Base-by-base conservation (phyloP, 2,329 filamentous ascomycete genomes). In the Phaeoacremonium minimum region DNA sequence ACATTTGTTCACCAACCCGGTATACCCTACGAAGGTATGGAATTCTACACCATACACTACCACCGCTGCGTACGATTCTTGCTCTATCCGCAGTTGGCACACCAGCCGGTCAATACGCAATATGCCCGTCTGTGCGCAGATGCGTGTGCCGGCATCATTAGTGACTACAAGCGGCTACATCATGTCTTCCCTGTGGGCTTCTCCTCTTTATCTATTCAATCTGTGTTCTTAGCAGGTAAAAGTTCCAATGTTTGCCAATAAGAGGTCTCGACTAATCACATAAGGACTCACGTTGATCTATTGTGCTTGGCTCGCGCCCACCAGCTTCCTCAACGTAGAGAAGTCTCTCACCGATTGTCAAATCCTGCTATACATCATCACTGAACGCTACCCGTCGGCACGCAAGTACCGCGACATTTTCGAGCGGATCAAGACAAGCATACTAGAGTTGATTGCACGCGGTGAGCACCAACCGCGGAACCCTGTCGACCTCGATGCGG, bases 351-450 rank as follows among this genome's bases (percentile, higher is more conserved):
- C 46, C 5, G 53, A 54, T 30, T 57, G 54, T 28, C 53, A 55
- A 30, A 45, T 55, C 1, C 46, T 57, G 6, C 32, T 57, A 6
- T 56, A 56, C 29, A 54, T 57, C 36, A 49, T 57, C 18, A 51
- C 53, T 3, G 54, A 56, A 29, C 53, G 52, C 2, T 57, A 56
- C 26, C 51, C 54, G 4, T 55, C 52, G 6, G 54, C 54, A 3
- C 43, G 51, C 15, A 55, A 53, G 32, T 57, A 57, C 22, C 49
- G 54, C 5, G 54, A 57, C 38, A 46, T 56, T 2, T 57, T 57
- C 28, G 54, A 57, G 42, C 51, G 53, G 7, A 52, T 57, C 16
- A 55, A 52, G 33, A 45, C 47, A 19, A 44, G 47, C 6, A 47
- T 56, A 32, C 36, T 51, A 35, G 37, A 35, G 15, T 38, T 52